A percentile compares a stretch with the other conserved stretches of the same genome.
Conservation (phyloP, 2,329 filamentous ascomycete genomes). For the Cadophora gregata region DNA sequence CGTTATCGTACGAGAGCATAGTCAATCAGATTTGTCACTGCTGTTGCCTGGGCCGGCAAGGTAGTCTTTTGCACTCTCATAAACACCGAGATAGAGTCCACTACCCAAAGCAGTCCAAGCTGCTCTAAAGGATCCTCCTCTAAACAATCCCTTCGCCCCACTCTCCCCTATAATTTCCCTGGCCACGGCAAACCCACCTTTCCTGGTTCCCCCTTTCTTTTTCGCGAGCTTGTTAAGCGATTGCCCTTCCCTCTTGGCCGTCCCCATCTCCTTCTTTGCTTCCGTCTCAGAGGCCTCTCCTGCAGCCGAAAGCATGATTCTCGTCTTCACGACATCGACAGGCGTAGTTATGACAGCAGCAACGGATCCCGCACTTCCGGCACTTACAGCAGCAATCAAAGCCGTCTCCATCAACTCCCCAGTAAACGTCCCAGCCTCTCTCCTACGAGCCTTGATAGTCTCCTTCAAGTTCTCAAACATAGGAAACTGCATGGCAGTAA, state of each 20-base stretch:
- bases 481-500: slow-evolving; percentile 88
- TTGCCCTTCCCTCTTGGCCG: slow-evolving; percentile 39
- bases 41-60: slow-evolving; percentile 44
- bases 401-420: slow-evolving; percentile 66
- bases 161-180: slow-evolving; percentile 68
- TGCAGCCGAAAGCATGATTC: slow-evolving; percentile 77
- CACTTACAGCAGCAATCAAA: slow-evolving; percentile 73
- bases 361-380: slow-evolving; percentile 74
- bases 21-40: slow-evolving; percentile 10
- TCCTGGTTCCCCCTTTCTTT: slow-evolving; percentile 45
- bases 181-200: slow-evolving; percentile 63
- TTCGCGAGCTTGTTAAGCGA: slow-evolving; percentile 33
- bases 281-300: slow-evolving; percentile 41
- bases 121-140: slow-evolving; percentile 74
- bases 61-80: slow-evolving; percentile 79
- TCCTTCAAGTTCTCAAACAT: slow-evolving; percentile 77
- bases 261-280: slow-evolving; percentile 37
- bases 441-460: slow-evolving; percentile 54
- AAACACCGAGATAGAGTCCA: slow-evolving; percentile 84
- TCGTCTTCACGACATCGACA: slow-evolving; percentile 87
- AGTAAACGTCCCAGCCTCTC: slow-evolving; percentile 40
- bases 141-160: slow-evolving; percentile 77
- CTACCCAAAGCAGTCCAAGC: slow-evolving; percentile 84
- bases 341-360: slow-evolving; percentile 86
- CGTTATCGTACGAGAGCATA: background rate